Percentiles rank a stretch among this genome's conserved stretches.
These are phyloP conservation scores for Penicillium malachiteum DNA, from an alignment of 495 filamentous ascomycete genomes.

Conservation along the genomic window DNA sequence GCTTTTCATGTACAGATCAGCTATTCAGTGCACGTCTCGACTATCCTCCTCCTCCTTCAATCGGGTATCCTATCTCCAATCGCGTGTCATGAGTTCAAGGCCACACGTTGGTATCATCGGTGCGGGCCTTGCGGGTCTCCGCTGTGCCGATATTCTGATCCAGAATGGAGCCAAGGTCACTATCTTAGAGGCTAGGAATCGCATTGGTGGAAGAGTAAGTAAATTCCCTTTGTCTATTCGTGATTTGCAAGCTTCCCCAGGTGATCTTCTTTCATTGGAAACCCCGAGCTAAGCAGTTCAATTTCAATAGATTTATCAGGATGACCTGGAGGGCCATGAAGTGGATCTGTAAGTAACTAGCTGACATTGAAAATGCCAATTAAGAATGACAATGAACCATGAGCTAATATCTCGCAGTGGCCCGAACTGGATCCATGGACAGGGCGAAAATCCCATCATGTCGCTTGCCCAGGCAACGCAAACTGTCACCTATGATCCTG, in stretches of 20 bases:
- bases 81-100: slow-evolving; percentile 26
- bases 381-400: not conserved
- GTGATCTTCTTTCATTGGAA: not conserved
- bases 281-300: not conserved
- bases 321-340: slow-evolving; percentile 35
- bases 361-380: not conserved
- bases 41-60: not conserved
- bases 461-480: slow-evolving; percentile 69
- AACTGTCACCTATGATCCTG: slow-evolving; percentile 56
- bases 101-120: slow-evolving; percentile 75
- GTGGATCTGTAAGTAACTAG: slow-evolving; percentile 46
- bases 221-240: not conserved
- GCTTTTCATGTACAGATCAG: slow-evolving; percentile 3
- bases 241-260: too few relatives aligned
- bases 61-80: not conserved
- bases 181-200: slow-evolving; percentile 79
- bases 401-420: slow-evolving; percentile 51
- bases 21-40: not conserved
- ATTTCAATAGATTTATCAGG: slow-evolving; percentile 38
- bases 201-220: slow-evolving; percentile 78
- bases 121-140: slow-evolving; percentile 81
- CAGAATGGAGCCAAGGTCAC: slow-evolving; percentile 79
- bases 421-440: slow-evolving; percentile 95
- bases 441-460: slow-evolving; percentile 78
- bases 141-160: slow-evolving; percentile 79